Evolutionary conservation across 2,329 filamentous ascomycete genomes (phyloP), one percentile per base, ranked within the genome.

Genomic region (Microsporum canis): DNA sequence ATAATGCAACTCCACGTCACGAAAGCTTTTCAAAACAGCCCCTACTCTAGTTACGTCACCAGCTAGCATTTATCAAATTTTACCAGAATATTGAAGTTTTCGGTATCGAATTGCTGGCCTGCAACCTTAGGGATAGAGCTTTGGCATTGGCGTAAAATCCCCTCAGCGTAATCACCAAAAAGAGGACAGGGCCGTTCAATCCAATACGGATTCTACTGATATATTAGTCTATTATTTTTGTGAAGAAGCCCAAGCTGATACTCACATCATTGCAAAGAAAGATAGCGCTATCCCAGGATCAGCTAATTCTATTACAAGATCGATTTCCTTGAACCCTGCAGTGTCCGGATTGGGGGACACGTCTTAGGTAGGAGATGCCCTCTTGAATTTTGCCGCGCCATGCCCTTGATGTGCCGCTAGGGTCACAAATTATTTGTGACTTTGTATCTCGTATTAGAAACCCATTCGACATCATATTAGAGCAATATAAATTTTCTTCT

Each of bases 191-290:
- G 31, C 17, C 8, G 3, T 23, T 55, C 51, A 8, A 55, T 34
- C 29, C 33, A 55, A 10, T 14, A 55, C 8, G 31, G 29, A n/a
- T 34, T 34, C 51, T 55, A 36, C 31, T 23, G 31, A 36, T 17
- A 2, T 17, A 7, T 55, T 55, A 55, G 14, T 23, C 7, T 36
- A 5, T 55, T 34, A 33, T 8, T 27, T 51, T 39, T n/a, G 14
- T 6, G 5, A 14, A 31, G 4, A 31, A 51, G 23, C 27, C 3
- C 10, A 29, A 5, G 23, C 8, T 12, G 7, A 12, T 7, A 55
- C 56, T 58, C 39, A 43, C 56, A 58, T 58, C 56, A 41, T 58
- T 43, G 56, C 56, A 58, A 29, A 58, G 36, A 29, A 29, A 58
- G n/a, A 58, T 36, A 14, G 14, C 56, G 14, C 23, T 45, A 36